A percentile compares a stretch with the other conserved stretches of the same genome.
Evolutionary conservation across 345 rosid species (phyloP).

Genomic region (Hirschfeldia incana): DNA sequence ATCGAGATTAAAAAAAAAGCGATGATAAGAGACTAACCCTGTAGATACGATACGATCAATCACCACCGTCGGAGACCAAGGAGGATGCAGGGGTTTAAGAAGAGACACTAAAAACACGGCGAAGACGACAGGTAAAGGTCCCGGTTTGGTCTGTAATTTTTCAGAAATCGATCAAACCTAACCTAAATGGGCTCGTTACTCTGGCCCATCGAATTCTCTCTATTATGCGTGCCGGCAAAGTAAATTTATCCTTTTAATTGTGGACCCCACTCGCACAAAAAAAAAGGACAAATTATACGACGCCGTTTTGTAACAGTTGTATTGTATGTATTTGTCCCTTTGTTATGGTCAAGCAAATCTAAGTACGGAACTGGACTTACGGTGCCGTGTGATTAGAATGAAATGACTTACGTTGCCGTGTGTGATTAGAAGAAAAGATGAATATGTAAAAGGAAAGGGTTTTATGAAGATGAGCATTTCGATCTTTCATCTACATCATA

Average conservation of each 20-base stretch:
- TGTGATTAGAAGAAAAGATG: not conserved
- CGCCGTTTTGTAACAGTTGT: not conserved
- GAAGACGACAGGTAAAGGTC: constrained; percentile 14
- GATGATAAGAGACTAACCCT: not conserved
- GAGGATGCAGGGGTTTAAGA: constrained; percentile 17
- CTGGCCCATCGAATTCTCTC: not conserved
- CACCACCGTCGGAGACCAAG: not conserved
- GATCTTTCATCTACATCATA: constrained; percentile 46
- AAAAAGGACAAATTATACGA: not conserved
- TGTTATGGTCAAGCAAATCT: no score
- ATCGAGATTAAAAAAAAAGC: not conserved
- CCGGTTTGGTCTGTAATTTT: not conserved
- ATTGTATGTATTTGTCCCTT: no score
- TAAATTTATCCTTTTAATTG: no score
- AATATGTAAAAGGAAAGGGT: not conserved
- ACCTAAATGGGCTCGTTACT: constrained; percentile 1
- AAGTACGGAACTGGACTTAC: no score
- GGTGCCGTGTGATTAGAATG: not conserved
- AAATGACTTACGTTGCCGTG: no score
- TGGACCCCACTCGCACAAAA: not conserved
- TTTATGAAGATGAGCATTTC: constrained; percentile 36
- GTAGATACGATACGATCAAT: not conserved
- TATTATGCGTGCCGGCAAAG: no score
- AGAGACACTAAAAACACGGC: constrained; percentile 9
- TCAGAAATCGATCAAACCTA: not conserved